Percentiles rank a stretch among this genome's conserved stretches.
Evolutionary conservation across 1,284 basidiomycete species (phyloP).

Genomic region (Irpex sp.): DNA sequence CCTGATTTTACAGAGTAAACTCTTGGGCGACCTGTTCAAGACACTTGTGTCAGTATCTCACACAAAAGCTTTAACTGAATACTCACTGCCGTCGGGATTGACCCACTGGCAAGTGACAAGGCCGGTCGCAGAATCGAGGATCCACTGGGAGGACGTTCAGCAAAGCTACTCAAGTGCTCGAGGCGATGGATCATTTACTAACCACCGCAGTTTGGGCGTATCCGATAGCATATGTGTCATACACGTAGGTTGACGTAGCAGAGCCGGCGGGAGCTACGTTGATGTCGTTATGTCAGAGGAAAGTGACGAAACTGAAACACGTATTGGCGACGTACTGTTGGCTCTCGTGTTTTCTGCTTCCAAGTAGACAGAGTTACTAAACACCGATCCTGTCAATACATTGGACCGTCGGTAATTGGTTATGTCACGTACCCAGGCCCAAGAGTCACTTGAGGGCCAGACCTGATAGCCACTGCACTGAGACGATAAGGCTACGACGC

Average conservation of each 20-base stretch:
- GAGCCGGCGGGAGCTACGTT: conserved; percentile 12
- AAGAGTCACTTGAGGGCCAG: conserved; percentile 12
- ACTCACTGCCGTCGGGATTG: conserved; percentile 18
- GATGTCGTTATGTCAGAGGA: too few species aligned
- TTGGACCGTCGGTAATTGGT: not conserved
- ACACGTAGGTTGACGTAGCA: conserved; percentile 12
- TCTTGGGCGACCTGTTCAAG: not conserved
- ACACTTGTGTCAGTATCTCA: not conserved
- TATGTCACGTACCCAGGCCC: conserved; percentile 13
- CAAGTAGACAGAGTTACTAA: conserved; percentile 12
- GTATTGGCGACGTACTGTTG: conserved; percentile 10
- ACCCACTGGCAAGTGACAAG: conserved; percentile 15
- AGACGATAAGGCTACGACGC: conserved; percentile 13
- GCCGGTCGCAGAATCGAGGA: conserved; percentile 11
- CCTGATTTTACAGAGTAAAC: conserved; percentile 9
- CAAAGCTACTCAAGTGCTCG: not conserved
- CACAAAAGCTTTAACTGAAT: not conserved
- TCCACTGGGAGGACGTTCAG: not conserved
- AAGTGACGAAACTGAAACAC: not conserved
- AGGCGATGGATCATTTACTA: not conserved
- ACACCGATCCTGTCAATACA: not conserved
- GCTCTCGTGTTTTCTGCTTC: conserved; percentile 11
- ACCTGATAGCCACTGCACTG: conserved; percentile 14
- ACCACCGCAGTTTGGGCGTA: conserved; percentile 19
- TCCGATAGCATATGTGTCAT: conserved; percentile 17